Base-by-base conservation (phyloP, 176 grass and related monocot species). In the Phragmites australis region DNA sequence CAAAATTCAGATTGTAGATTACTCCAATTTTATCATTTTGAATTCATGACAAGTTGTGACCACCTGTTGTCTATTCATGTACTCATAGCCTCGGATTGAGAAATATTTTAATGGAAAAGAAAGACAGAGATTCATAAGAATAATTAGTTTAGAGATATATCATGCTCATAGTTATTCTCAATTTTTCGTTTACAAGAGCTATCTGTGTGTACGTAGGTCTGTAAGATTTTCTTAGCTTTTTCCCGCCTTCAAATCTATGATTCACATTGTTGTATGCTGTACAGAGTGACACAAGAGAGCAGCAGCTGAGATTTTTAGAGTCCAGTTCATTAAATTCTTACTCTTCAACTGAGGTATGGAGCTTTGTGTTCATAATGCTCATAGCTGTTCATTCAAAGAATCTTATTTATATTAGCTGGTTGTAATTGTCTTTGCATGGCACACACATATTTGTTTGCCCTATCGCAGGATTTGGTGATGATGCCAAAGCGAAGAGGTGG, bases 401-500 rank as follows among this genome's bases (percentile, higher is more conserved):
- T 76, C 3, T 44, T 43, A 54, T 74, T 68, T 65, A 37, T 30
- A 77, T 66, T 81, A 71, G 56, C 14, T 73, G n/a, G 17, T 77
- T 91, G 30, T 19, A 66, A 42, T 57, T 68, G 14, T 66, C 21
- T 51, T 66, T 26, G 45, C 75, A 79, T 65, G 81, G 48, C 18
- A 49, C 17, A 78, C 17, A 77, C 32, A 65, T 66, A 59, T 87
- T 74, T 82, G 19, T 82, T 75, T 39, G 6, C 51, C 61, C 39
- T 71, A 56, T 54, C 25, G 75, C 86, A 98, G 95, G 92, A 93
- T 80, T 77, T 98, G 65, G 67, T 93, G 29, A 84, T 90, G 83
- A 91, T 91, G 61, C 77, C 80, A 45, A 98, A 93, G 78, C 75
- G 90, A 65, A 94, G 95, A 94, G 95, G 95, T 80, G 95, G 95